These are phyloP conservation scores for Isoetes taiwanensis DNA, from an alignment of 75 land plant genomes.

Conservation along the genomic window DNA sequence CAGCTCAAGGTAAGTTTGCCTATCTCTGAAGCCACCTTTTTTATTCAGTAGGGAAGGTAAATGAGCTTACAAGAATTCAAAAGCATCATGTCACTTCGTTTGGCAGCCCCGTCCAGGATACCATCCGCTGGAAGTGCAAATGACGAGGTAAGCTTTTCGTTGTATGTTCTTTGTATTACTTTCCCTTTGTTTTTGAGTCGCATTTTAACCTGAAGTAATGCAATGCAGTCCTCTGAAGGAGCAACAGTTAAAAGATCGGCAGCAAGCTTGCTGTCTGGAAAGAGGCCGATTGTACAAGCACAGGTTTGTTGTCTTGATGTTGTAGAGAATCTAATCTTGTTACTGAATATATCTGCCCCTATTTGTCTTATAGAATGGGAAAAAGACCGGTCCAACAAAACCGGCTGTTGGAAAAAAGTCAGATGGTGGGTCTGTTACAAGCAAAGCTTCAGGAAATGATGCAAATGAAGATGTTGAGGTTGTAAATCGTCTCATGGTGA, in stretches of 20 bases:
- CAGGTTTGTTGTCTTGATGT: slow-evolving; percentile 24
- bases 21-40: too few species aligned
- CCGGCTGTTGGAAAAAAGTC: slow-evolving; percentile 32
- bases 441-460: slow-evolving; percentile 28
- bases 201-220: slow-evolving; percentile 10
- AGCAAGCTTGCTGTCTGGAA: slow-evolving; percentile 93
- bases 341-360: background rate
- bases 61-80: too few species aligned
- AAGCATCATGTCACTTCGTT: too few species aligned
- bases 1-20: background rate
- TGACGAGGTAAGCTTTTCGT: slow-evolving; percentile 3
- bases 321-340: background rate
- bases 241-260: slow-evolving; percentile 60
- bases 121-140: slow-evolving; percentile 4
- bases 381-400: slow-evolving; percentile 33
- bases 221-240: slow-evolving; percentile 29
- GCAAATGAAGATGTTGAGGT: slow-evolving; percentile 77
- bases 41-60: too few species aligned
- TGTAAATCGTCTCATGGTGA: background rate
- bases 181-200: slow-evolving; percentile 9
- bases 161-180: background rate
- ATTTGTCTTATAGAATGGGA: slow-evolving; percentile 18
- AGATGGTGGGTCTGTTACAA: slow-evolving; percentile 7
- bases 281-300: slow-evolving; percentile 41
- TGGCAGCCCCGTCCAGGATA: too few species aligned